Base-by-base conservation (phyloP, 2,329 filamentous ascomycete genomes). In the Coniochaeta ligniaria region DNA sequence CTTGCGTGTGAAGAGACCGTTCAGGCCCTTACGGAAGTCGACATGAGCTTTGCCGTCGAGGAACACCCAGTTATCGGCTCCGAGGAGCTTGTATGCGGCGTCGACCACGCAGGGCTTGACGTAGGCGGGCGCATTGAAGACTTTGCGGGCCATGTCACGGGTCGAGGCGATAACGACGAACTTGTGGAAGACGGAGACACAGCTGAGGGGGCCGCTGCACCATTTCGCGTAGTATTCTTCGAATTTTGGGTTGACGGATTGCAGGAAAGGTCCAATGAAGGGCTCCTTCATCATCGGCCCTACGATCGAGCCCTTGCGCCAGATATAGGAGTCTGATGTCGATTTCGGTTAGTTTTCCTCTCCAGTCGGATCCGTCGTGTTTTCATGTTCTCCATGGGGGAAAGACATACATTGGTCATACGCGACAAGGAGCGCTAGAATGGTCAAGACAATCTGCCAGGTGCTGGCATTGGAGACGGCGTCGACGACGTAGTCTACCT, bases 151-250 rank as follows among this genome's bases (percentile, higher is more conserved):
- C 84, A 98, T 91, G 72, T 98, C 95, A 71, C 95, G 92, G 59
- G 89, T 92, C 20, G 93, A 96, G 36, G 93, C 94, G 73, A 99
- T 96, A 61, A 99, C 92, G 65, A 98, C 95, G 74, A 99, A 99
- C 92, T 98, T 99, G 86, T 99, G 95, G 80, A 99, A 99, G 70
- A 99, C 92, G 2, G 93, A 97, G 63, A 99, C 95, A 72, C 95
- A 99, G 81, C 93, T 97, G 68, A 99, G 81, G 56, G 91, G 88
- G 55, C 91, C 95, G 71, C 92, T 96, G 69, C 83, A 75, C 95
- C 95, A 99, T 82, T 98, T 97, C 63, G 83, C 88, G 74, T 93
- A 84, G 79, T 99, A 99, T 70, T 93, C 85, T 63, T 89, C 86
- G 73, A 97, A 98, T 71, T 94, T 91, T 61, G 95, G 95, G 74